phyloP scores from a whole-genome alignment of 805 yeast genomes.

The Suhomyces pyralidae region DNA sequence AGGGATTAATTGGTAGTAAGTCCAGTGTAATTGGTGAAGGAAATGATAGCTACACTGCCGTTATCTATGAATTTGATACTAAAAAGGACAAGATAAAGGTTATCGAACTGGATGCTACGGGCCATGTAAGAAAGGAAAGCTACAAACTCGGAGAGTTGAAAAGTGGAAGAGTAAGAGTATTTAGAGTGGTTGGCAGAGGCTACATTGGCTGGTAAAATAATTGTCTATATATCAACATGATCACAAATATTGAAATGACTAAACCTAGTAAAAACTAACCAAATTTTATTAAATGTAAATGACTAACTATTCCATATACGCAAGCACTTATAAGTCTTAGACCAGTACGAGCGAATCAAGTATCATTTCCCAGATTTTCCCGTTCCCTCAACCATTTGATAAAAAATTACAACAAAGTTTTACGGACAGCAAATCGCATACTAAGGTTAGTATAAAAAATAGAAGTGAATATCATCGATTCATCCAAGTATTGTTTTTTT shows the following conservation, averaged over 20 bases:
- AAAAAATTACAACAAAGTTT: not conserved
- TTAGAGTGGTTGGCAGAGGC: slow-evolving; percentile 71
- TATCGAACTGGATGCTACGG: slow-evolving; percentile 50
- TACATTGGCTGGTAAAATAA: slow-evolving; percentile 63
- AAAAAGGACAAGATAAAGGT: slow-evolving; percentile 70
- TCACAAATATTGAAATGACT: too few relatives aligned
- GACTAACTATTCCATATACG: not conserved
- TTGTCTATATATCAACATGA: not conserved
- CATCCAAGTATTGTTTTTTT: not conserved
- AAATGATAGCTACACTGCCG: slow-evolving; percentile 39
- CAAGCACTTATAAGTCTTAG: slow-evolving; percentile 9
- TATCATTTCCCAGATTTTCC: not conserved
- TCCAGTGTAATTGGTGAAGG: slow-evolving; percentile 55
- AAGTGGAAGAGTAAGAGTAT: slow-evolving; percentile 76
- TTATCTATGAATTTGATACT: slow-evolving; percentile 72
- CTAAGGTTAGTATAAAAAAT: not conserved
- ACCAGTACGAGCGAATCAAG: slow-evolving; percentile 9
- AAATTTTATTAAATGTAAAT: not conserved
- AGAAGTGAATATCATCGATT: not conserved
- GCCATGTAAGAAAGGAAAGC: slow-evolving; percentile 55
- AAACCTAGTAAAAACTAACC: not conserved
- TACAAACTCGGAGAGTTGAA: slow-evolving; percentile 71
- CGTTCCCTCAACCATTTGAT: not conserved
- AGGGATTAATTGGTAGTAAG: slow-evolving; percentile 39
- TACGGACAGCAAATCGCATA: not conserved